These are phyloP conservation scores for Naganishia friedmannii DNA, from an alignment of 768 basidiomycete genomes.

Conservation along the genomic window DNA sequence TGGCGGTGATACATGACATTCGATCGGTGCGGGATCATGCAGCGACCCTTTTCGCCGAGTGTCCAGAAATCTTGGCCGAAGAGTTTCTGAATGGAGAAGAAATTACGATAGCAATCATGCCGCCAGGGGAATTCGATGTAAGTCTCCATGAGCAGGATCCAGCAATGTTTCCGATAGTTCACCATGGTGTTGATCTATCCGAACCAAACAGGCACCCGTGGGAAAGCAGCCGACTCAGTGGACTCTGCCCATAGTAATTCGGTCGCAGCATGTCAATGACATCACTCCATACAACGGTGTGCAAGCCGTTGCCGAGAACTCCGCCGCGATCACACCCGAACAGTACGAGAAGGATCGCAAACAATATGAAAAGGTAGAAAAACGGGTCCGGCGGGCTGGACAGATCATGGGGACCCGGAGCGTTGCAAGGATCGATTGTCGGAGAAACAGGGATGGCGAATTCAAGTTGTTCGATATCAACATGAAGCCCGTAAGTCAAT, in stretches of 20 bases:
- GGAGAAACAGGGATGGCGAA: conserved; percentile 30
- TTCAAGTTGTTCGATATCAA: conserved; percentile 47
- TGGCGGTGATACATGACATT: conserved; percentile 32
- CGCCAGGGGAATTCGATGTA: conserved; percentile 43
- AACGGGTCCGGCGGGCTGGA: conserved; percentile 36
- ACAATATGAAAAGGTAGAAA: conserved; percentile 33
- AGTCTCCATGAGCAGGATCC: conserved; percentile 13
- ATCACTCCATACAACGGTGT: conserved; percentile 47
- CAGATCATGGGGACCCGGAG: conserved; percentile 29
- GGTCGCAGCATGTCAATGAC: conserved; percentile 41
- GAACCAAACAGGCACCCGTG: conserved; percentile 4
- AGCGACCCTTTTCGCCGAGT: background rate
- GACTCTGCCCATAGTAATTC: conserved; percentile 42
- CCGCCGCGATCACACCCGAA: conserved; percentile 33
- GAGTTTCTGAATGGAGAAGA: conserved; percentile 44
- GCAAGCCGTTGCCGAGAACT: conserved; percentile 43
- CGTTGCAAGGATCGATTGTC: conserved; percentile 40
- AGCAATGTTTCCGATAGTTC: background rate
- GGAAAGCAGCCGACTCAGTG: conserved; percentile 38
- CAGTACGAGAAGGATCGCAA: conserved; percentile 34
- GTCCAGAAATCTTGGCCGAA: conserved; percentile 27
- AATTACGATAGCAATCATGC: conserved; percentile 46
- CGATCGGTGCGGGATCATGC: conserved; percentile 30
- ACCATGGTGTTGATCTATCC: background rate
- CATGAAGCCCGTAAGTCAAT: conserved; percentile 44